Percentiles rank a stretch among this genome's conserved stretches.
Evolutionary conservation across 192 early-diverging fungal species (phyloP).

Genomic region (Dimargaris cristalligena): DNA sequence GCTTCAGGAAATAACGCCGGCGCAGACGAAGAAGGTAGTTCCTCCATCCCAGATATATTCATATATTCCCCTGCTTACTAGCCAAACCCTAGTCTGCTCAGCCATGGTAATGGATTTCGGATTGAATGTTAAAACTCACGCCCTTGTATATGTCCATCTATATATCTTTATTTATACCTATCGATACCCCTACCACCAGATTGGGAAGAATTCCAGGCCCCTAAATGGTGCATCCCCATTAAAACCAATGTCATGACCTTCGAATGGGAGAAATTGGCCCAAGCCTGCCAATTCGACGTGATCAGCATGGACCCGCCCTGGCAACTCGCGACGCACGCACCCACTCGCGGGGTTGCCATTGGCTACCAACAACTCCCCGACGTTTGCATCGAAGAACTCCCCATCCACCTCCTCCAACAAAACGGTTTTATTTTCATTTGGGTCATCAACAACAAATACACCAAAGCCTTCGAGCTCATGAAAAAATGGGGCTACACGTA

Average conservation of each 20-base stretch:
- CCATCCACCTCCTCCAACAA: constrained; percentile 66
- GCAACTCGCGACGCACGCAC: constrained; percentile 87
- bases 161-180: too few species aligned
- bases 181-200: too few species aligned
- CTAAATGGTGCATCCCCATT: constrained; percentile 86
- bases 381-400: constrained; percentile 78
- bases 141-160: too few species aligned
- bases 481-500: constrained; percentile 90
- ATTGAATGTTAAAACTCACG: too few species aligned
- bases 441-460: constrained; percentile 98
- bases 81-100: too few species aligned
- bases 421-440: constrained; percentile 94
- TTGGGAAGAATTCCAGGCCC: constrained; percentile 71
- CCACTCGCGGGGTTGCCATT: constrained; percentile 85
- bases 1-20: too few species aligned
- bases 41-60: too few species aligned
- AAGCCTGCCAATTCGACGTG: constrained; percentile 79
- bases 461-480: constrained; percentile 86
- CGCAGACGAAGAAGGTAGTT: too few species aligned
- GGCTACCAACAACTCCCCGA: constrained; percentile 92
- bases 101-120: too few species aligned
- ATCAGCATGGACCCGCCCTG: constrained; percentile 94
- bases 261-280: constrained; percentile 75
- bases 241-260: constrained; percentile 91
- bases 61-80: too few species aligned